Conservation (phyloP, 2,329 filamentous ascomycete species). For the Sporothrix euskadiensis region DNA sequence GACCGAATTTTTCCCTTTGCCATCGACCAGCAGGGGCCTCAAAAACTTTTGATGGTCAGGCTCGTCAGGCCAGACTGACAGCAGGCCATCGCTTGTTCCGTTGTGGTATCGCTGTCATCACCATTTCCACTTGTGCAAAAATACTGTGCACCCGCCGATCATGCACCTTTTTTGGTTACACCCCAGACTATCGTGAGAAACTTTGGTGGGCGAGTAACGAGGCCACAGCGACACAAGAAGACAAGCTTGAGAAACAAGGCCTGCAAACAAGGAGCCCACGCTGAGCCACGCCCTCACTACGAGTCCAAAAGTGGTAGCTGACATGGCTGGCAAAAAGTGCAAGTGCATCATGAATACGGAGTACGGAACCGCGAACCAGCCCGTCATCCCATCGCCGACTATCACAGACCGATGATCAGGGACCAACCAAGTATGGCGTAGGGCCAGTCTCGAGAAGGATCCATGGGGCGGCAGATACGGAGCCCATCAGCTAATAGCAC, state of each 20-base stretch:
- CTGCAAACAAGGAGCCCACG: background rate
- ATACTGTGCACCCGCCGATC: background rate
- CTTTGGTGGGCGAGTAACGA: background rate
- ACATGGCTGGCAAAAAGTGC: conserved; percentile 12
- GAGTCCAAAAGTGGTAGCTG: background rate
- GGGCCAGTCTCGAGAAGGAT: background rate
- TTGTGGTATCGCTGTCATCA: conserved; percentile 1
- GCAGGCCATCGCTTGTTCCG: conserved; percentile 7
- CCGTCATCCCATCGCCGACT: background rate
- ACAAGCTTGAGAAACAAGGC: background rate
- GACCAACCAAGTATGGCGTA: background rate
- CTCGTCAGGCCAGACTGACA: background rate
- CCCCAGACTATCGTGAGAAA: conserved; percentile 13
- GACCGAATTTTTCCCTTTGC: conserved; percentile 16
- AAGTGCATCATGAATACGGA: conserved; percentile 16
- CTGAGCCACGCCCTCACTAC: background rate
- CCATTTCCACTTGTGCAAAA: background rate
- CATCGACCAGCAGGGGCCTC: conserved; percentile 1
- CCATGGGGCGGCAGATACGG: background rate
- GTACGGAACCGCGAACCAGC: conserved; percentile 13
- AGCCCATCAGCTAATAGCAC: background rate
- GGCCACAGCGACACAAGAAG: background rate
- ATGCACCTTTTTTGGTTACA: conserved; percentile 6
- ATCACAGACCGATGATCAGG: background rate
- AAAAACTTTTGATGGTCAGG: background rate